Evolutionary conservation across 768 basidiomycete species (phyloP).

Genomic region (Termitomyces sp.): DNA sequence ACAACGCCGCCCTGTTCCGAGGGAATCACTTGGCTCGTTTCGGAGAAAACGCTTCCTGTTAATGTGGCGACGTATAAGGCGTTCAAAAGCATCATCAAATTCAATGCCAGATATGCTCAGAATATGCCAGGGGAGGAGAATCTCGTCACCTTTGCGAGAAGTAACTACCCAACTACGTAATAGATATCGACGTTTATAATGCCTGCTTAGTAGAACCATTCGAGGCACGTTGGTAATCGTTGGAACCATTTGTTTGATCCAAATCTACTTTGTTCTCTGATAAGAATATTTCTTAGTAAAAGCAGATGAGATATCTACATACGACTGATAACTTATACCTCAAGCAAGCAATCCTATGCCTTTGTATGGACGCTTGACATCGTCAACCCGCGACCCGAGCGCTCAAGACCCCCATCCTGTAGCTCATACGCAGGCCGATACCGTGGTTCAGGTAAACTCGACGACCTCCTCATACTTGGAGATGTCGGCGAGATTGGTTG

Average conservation of each 20-base stretch:
- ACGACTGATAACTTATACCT: not conserved
- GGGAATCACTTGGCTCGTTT: slow-evolving; percentile 9
- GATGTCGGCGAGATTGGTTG: slow-evolving; percentile 1
- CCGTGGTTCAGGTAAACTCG: slow-evolving; percentile 19
- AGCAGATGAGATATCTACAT: not conserved
- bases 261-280: not conserved
- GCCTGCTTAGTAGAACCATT: not conserved
- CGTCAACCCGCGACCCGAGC: slow-evolving; percentile 51
- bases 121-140: slow-evolving; percentile 6
- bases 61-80: slow-evolving; percentile 2
- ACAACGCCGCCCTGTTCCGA: slow-evolving; percentile 9
- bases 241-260: not conserved
- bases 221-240: not conserved
- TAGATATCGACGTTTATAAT: not conserved
- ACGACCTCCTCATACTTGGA: slow-evolving; percentile 8
- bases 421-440: slow-evolving; percentile 84
- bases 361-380: not conserved
- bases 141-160: slow-evolving; percentile 3
- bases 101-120: slow-evolving; percentile 8
- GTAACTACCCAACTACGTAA: not conserved
- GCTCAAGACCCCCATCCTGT: slow-evolving; percentile 65
- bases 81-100: slow-evolving; percentile 9
- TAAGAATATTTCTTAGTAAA: not conserved
- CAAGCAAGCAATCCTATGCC: not conserved
- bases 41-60: not conserved